Evolutionary conservation across 2,329 filamentous ascomycete genomes (phyloP), one percentile per base, ranked within the genome.

Genomic region (Grosmannia serpens): DNA sequence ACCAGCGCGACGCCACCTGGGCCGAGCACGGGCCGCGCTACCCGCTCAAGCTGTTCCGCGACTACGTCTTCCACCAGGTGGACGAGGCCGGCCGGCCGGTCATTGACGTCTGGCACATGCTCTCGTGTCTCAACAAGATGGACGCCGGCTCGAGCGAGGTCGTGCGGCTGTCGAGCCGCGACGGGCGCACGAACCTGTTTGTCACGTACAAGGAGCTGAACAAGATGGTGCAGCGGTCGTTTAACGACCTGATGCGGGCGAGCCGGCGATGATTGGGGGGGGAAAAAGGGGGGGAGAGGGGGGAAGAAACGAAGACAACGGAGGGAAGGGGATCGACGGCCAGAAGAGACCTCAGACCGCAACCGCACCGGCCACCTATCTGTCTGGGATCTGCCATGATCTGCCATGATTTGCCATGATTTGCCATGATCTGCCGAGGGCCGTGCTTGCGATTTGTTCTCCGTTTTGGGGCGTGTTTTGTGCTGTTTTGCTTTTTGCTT

Each of bases 31-130:
- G 92, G 29, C 90, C 96, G 66, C 84, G 91, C 31, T 97, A 96
- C 70, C 88, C 89, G 69, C 78, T 99, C 63, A 96, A 96, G 73
- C 80, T 99, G 10, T 97, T 97, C 77, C 84, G 94, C 55, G 94
- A 99, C 72, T 97, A 95, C 66, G 89, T 96, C 47, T 99, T 97
- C 73, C 94, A 99, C 70, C 91, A 95, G 67, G 91, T 96, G 15
- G 91, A 97, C 69, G 81, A 83, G 33, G 84, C 89, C 59, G 91
- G 90, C 17, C 87, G 88, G 57, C 88, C 94, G 0, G 86, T 91
- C 1, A 78, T 95, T 6, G 89, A 96, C 68, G 76, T 96, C 59
- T 92, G 88, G 3, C 91, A 97, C 73, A 89, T 97, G 63, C 71
- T 99, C 52, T 82, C 81, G 29, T 92, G 87, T 67, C 73, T 99